phyloP scores from a whole-genome alignment of 768 basidiomycete species.

The Mycena rosella region DNA sequence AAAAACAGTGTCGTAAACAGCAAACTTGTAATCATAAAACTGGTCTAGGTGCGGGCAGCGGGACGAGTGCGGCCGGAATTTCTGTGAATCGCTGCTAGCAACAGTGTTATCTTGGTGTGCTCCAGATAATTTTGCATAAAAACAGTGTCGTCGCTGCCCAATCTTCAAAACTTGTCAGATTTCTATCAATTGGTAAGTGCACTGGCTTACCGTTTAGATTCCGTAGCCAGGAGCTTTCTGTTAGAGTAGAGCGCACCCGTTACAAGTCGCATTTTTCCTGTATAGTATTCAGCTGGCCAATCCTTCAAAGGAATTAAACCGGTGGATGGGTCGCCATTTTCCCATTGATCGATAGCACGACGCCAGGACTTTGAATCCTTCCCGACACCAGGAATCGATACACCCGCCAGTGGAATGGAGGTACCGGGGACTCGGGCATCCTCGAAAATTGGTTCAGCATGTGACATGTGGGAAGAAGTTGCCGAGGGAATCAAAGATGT shows the following conservation, averaged over 20 bases:
- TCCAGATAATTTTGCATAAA: conserved; percentile 2
- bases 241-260: conserved; percentile 38
- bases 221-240: conserved; percentile 38
- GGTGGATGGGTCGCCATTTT: conserved; percentile 36
- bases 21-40: too few relatives aligned
- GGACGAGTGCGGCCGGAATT: conserved; percentile 5
- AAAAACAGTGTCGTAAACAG: too few relatives aligned
- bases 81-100: conserved; percentile 7
- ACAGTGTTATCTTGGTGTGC: conserved; percentile 2
- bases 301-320: conserved; percentile 43
- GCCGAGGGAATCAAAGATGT: neutral
- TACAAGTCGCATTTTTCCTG: conserved; percentile 35
- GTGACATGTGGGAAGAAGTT: neutral
- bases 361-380: conserved; percentile 40
- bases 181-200: too few relatives aligned
- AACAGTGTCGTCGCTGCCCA: conserved; percentile 1
- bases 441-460: neutral
- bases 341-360: conserved; percentile 45
- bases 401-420: conserved; percentile 30
- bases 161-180: neutral
- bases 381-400: conserved; percentile 39
- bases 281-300: conserved; percentile 45
- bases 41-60: neutral
- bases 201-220: conserved; percentile 39
- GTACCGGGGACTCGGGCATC: neutral